Evolutionary conservation across 163 green algal species (phyloP), one percentile per base, ranked within the genome.

Genomic region (Scenedesmus sp.): DNA sequence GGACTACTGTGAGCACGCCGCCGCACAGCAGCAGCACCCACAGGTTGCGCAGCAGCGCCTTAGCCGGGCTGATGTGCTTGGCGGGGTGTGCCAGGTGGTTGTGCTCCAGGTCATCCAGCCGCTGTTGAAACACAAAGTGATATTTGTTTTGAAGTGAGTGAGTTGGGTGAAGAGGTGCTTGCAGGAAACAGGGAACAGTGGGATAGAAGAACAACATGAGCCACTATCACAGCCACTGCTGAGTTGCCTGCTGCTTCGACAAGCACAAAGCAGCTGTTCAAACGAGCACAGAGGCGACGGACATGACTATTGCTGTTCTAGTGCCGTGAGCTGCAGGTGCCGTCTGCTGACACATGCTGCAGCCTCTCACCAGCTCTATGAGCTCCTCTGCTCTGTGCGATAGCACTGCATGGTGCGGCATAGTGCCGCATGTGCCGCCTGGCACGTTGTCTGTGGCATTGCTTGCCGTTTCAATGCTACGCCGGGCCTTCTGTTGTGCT

Each of bases 1-100:
- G 56, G 7, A 93, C 81, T 73, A 94, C 88, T 2, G 23, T 86
- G 4, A 95, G 64, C 1, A 93, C 52, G 18, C 86, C 93, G 1
- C 60, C 91, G 70, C 87, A 88, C 62, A 95, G 57, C 66, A 74
- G 26, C 62, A 95, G 93, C 82, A 95, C 87, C 91, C 91, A 94
- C 9, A 85, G 16, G 85, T 95, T 95, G 66, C 57, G 15, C 52
- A 92, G 82, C 87, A 93, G 59, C 4, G 86, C 87, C 55, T 81
- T 84, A 4, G 52, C 15, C 16, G 59, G 20, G n/a, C 16, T 59
- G 20, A 74, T 52, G 34, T 34, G 76, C 90, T 88, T 88, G 70
- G 67, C 34, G 15, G 67, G 13, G 15, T 34, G 67, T 20, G 18
- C 84, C 23, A 88, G 90, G 74, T 83, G 60, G 84, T 91, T 54